Conservation (phyloP, 2,329 filamentous ascomycete genomes). For the Colletotrichum sansevieriae region DNA sequence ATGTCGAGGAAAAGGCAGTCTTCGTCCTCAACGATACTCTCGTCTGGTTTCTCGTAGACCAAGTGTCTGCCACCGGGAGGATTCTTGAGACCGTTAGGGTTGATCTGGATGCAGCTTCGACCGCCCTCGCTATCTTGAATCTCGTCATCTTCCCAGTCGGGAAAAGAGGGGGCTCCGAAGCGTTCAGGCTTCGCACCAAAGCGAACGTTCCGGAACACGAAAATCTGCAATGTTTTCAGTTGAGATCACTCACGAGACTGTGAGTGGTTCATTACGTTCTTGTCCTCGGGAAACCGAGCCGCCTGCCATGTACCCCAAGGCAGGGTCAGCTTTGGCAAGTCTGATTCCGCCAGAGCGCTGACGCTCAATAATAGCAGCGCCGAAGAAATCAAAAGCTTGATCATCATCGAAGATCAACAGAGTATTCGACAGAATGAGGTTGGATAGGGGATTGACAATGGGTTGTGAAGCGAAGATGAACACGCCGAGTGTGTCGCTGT, state of each 20-base stretch:
- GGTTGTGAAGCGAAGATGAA: neutral
- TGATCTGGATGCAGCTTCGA: slow-evolving; percentile 19
- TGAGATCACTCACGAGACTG: too few species aligned
- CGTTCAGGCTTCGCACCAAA: slow-evolving; percentile 20
- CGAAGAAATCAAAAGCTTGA: neutral
- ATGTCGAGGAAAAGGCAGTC: slow-evolving; percentile 65
- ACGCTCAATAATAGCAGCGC: neutral
- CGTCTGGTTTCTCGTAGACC: slow-evolving; percentile 2
- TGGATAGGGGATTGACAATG: neutral
- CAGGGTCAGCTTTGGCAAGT: slow-evolving; percentile 2
- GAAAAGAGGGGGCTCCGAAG: slow-evolving; percentile 8
- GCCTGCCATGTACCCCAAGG: slow-evolving; percentile 14
- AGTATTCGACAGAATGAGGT: too few species aligned
- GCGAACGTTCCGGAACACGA: neutral
- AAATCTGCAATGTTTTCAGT: too few species aligned
- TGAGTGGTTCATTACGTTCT: neutral
- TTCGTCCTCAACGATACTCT: slow-evolving; percentile 46
- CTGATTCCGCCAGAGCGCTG: neutral
- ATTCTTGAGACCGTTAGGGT: slow-evolving; percentile 2
- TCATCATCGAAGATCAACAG: neutral
- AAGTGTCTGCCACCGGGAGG: slow-evolving; percentile 1
- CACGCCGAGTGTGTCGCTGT: too few species aligned
- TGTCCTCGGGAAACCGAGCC: slow-evolving; percentile 3
- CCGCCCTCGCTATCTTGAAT: slow-evolving; percentile 2
- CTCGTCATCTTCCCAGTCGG: slow-evolving; percentile 15